Conservation (phyloP, 2,329 filamentous ascomycete genomes). For the Hymenoscyphus occultus region DNA sequence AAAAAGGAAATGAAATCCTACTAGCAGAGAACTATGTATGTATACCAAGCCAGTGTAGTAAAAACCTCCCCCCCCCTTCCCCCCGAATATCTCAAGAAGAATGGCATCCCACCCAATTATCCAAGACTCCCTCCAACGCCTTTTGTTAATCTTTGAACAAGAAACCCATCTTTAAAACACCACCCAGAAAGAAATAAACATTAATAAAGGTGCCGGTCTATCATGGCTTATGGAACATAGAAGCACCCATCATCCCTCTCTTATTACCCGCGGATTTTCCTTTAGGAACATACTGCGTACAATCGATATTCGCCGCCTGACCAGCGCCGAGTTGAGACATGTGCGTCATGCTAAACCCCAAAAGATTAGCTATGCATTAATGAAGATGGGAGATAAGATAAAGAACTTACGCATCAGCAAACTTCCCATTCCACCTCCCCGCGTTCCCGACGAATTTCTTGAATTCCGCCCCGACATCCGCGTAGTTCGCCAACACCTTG, state of each 20-base stretch:
- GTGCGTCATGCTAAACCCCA: constrained; percentile 11
- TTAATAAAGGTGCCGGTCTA: background rate
- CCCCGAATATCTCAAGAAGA: no score
- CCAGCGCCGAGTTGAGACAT: constrained; percentile 21
- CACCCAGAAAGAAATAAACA: no score
- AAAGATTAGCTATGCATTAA: no score
- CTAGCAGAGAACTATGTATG: no score
- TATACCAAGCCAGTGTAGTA: no score
- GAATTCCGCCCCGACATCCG: constrained; percentile 53
- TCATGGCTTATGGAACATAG: background rate
- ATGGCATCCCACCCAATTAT: no score
- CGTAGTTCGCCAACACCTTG: constrained; percentile 87
- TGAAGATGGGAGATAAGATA: background rate
- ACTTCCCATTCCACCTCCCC: constrained; percentile 37
- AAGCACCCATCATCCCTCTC: constrained; percentile 6
- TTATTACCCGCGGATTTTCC: constrained; percentile 1
- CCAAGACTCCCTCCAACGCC: no score
- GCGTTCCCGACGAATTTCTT: constrained; percentile 37
- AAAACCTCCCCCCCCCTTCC: no score
- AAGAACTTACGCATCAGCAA: constrained; percentile 29
- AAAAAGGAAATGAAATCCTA: no score
- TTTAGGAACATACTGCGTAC: constrained; percentile 17
- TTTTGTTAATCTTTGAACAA: no score
- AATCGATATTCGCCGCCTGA: constrained; percentile 17
- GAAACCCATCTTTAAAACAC: no score